Base-by-base conservation (phyloP, 371 early-diverging fungal species). In the Dichotomocladium elegans region DNA sequence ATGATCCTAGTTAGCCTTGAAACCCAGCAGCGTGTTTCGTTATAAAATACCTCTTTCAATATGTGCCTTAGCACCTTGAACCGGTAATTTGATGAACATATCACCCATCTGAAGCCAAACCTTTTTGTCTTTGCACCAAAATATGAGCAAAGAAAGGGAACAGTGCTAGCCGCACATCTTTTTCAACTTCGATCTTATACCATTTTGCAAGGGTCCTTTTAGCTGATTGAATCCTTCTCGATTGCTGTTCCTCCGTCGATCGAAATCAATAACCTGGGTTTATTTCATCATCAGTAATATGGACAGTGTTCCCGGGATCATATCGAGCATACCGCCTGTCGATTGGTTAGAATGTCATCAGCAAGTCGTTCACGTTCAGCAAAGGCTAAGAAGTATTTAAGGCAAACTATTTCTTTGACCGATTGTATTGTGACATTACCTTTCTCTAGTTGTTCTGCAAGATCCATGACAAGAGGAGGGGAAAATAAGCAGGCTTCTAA, bases 21-120 rank as follows among this genome's bases (percentile, higher is more conserved):
- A n/a, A n/a, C n/a, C n/a, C n/a, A n/a, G n/a, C n/a, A n/a, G n/a
- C n/a, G n/a, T n/a, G n/a, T n/a, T n/a, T n/a, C n/a, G n/a, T n/a
- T n/a, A n/a, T n/a, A n/a, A 21, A 4, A 41, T 44, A 79, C 80
- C 80, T 58, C 72, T 64, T 34, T 78, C 66, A 30, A 81, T 68
- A 30, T 72, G 42, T 12, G 51, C 47, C 35, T 70, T 71, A 6
- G 70, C 65, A 7, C 68, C 63, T 4, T 63, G 45, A 8, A 57
- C 67, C 2, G 79, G 77, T 53, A 87, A 48, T 37, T 74, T 76
- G 28, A 87, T 56, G 61, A 87, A 87, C 74, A 85, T 70, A 22
- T 87, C 82, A 5, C 87, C 85, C 27, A 82, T 55, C 47, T 79
- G 77, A 35, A 84, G 63, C 87, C 87, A 87, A 19, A 69, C 47